Evolutionary conservation across 129 eudicot species (phyloP).

Genomic region (Helianthus annuus): DNA sequence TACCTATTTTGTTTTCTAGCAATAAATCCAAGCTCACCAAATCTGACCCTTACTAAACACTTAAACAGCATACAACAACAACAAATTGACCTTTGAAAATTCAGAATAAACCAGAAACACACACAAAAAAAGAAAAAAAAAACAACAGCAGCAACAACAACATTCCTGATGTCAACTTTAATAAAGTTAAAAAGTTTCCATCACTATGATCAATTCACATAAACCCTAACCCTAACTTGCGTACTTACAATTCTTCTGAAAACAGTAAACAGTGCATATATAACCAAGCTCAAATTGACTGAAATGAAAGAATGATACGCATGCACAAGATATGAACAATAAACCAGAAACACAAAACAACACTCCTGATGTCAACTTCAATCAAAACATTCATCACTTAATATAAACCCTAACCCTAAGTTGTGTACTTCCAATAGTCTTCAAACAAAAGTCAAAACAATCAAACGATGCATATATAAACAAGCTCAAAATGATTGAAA

Average conservation of each 20-base stretch:
- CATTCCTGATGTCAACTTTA: not conserved
- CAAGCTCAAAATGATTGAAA: too few species aligned
- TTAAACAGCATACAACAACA: not conserved
- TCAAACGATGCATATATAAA: too few species aligned
- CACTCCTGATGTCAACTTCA: too few species aligned
- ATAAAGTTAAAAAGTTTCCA: not conserved
- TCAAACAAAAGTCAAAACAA: too few species aligned
- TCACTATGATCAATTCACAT: not conserved
- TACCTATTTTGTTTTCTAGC: conserved; percentile 8
- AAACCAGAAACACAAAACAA: too few species aligned
- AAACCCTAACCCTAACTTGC: not conserved
- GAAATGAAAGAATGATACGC: not conserved
- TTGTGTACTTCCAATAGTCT: too few species aligned
- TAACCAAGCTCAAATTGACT: not conserved
- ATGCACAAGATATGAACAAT: not conserved
- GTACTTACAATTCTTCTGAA: not conserved
- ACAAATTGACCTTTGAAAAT: conserved; percentile 5
- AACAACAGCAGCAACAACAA: too few species aligned
- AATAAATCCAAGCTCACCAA: not conserved
- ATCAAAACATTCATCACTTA: too few species aligned
- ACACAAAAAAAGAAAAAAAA: too few species aligned
- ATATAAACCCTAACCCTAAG: too few species aligned
- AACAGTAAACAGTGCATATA: not conserved
- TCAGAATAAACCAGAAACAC: not conserved
- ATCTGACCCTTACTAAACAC: not conserved